A percentile compares a stretch with the other conserved stretches of the same genome.
phyloP scores from a whole-genome alignment of 768 basidiomycete species.

The Pisolithus marmoratus region DNA sequence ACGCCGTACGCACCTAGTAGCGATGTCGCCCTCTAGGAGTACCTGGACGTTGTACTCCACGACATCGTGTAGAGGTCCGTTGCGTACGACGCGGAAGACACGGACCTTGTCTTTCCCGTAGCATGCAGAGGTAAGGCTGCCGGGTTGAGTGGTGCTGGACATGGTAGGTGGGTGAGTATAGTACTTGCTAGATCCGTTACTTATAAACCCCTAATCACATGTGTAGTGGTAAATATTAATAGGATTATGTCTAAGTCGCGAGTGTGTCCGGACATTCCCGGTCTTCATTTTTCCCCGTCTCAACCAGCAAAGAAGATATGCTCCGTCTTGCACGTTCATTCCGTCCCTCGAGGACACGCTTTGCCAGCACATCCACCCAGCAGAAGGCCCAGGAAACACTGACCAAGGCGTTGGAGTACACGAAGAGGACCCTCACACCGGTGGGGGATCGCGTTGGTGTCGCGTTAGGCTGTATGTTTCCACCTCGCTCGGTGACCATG shows the following conservation, averaged over 20 bases:
- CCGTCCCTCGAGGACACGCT: conserved; percentile 24
- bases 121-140: conserved; percentile 43
- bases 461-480: conserved; percentile 48
- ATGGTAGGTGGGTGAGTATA: no score
- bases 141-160: conserved; percentile 5
- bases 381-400: conserved; percentile 71
- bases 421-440: conserved; percentile 43
- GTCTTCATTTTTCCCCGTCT: background rate
- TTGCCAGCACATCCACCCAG: conserved; percentile 39
- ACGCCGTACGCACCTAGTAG: conserved; percentile 49
- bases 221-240: no score
- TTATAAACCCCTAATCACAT: no score
- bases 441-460: conserved; percentile 50
- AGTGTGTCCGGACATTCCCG: no score
- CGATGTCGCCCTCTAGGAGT: conserved; percentile 80
- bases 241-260: no score
- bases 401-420: conserved; percentile 47
- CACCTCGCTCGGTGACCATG: conserved; percentile 2
- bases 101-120: conserved; percentile 90
- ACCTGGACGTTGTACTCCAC: conserved; percentile 82
- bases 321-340: background rate
- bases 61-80: conserved; percentile 59
- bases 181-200: no score
- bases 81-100: conserved; percentile 78
- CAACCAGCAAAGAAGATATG: background rate